phyloP scores from a whole-genome alignment of 805 yeast species.

The Brettanomyces sp. region DNA sequence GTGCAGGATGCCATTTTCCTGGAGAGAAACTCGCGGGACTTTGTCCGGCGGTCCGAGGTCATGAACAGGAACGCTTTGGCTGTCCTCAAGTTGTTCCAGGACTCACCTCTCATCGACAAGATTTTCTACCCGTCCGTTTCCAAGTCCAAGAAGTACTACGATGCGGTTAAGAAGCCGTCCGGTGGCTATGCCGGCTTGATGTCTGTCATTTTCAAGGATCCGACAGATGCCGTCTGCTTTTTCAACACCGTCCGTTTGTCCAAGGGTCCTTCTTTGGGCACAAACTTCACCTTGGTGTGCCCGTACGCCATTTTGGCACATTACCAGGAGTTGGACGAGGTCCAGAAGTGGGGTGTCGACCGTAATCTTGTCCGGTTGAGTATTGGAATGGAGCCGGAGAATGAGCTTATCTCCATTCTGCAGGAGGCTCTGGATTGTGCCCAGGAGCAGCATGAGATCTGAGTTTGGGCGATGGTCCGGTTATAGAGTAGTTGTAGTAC shows the following conservation, averaged over 20 bases:
- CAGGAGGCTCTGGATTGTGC: slow-evolving; percentile 42
- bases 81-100: slow-evolving; percentile 43
- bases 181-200: slow-evolving; percentile 91
- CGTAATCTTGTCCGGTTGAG: slow-evolving; percentile 69
- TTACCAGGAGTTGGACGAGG: slow-evolving; percentile 69
- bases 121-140: slow-evolving; percentile 61
- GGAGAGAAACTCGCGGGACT: slow-evolving; percentile 91
- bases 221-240: slow-evolving; percentile 59
- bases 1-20: slow-evolving; percentile 87
- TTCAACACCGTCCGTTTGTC: slow-evolving; percentile 61
- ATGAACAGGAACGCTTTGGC: slow-evolving; percentile 49
- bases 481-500: background rate
- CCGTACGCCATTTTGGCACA: slow-evolving; percentile 88
- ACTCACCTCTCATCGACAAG: slow-evolving; percentile 44
- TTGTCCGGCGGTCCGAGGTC: slow-evolving; percentile 48
- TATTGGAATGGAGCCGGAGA: slow-evolving; percentile 72
- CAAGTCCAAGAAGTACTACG: slow-evolving; percentile 53
- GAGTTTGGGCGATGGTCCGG: background rate
- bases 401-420: slow-evolving; percentile 42
- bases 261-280: slow-evolving; percentile 88
- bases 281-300: slow-evolving; percentile 81
- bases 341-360: slow-evolving; percentile 77
- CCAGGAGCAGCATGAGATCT: slow-evolving; percentile 26
- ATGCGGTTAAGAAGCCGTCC: slow-evolving; percentile 48
- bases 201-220: slow-evolving; percentile 59